Evolutionary conservation across 495 filamentous ascomycete species (phyloP).

Genomic region (Tetracladium setigerum): DNA sequence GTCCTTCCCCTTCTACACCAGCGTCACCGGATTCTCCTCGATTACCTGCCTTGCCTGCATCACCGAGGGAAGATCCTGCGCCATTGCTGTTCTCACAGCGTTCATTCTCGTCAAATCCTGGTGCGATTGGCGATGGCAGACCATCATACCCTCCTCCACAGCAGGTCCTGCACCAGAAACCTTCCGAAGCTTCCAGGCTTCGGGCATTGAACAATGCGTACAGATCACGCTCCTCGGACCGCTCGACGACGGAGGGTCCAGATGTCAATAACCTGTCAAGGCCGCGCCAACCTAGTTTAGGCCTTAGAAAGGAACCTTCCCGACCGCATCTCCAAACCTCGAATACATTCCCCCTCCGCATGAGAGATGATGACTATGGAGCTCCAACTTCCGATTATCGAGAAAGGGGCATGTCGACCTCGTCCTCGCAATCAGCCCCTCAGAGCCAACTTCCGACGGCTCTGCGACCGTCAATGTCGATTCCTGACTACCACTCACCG

Average conservation of each 20-base stretch:
- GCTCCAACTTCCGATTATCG: slow-evolving; percentile 25
- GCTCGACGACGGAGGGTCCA: slow-evolving; percentile 8
- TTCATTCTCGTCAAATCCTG: slow-evolving; percentile 14
- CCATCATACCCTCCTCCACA: slow-evolving; percentile 12
- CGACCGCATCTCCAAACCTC: slow-evolving; percentile 23
- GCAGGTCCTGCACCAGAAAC: slow-evolving; percentile 15
- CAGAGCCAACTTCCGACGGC: slow-evolving; percentile 25
- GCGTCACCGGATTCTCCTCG: slow-evolving; percentile 4
- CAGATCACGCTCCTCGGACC: slow-evolving; percentile 13
- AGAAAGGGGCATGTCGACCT: slow-evolving; percentile 34
- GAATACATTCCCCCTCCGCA: slow-evolving; percentile 22
- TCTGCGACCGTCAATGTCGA: slow-evolving; percentile 19
- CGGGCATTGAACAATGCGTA: slow-evolving; percentile 23
- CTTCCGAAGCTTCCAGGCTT: slow-evolving; percentile 21
- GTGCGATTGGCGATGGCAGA: not conserved
- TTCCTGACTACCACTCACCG: slow-evolving; percentile 18
- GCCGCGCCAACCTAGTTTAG: slow-evolving; percentile 39
- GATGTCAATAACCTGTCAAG: slow-evolving; percentile 42
- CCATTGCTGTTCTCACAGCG: slow-evolving; percentile 4
- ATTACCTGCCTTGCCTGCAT: slow-evolving; percentile 1
- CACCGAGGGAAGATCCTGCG: slow-evolving; percentile 5
- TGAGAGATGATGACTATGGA: slow-evolving; percentile 22
- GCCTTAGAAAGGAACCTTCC: slow-evolving; percentile 31
- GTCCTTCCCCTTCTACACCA: slow-evolving; percentile 10
- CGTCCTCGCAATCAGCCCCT: slow-evolving; percentile 38